Evolutionary conservation across 2,329 filamentous ascomycete species (phyloP), one percentile per base, ranked within the genome.

Genomic region (Scytalidium sp.): DNA sequence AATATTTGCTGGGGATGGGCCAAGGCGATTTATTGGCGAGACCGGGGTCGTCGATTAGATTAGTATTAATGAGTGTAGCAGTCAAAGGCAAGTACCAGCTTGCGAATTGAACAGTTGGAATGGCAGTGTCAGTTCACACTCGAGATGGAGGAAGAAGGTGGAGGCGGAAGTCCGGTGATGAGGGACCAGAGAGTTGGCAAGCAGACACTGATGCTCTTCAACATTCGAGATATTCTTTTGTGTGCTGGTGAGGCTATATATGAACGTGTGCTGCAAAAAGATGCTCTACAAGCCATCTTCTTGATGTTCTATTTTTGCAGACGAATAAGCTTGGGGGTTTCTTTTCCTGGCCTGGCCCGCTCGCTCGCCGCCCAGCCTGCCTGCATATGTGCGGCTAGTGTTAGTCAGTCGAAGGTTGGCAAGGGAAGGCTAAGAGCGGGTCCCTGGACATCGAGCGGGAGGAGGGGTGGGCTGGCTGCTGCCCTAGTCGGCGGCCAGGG

Each of bases 301-400:
- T 60, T 62, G 59, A 64, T 65, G 62, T 70, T 73, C 73, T 75
- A 76, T 70, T 67, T 70, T 68, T 68, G 69, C 67, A 67, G 60
- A 59, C 52, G 36, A 50, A 51, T 52, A 48, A 57, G 43, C 53
- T 41, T 53, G 50, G 53, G 54, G 50, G 54, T 53, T 59, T 47
- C 61, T 71, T 74, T 70, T 66, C 66, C 66, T 65, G 66, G 70
- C 70, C 62, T 64, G 59, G 59, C 56, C 63, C 56, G 54, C 56
- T 56, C 61, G 50, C 56, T 56, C 52, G 47, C 54, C 56, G 51
- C 51, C 49, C 53, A 54, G 45, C 50, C 49, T 44, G 40, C 52
- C 56, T 57, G 56, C 57, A 63, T 61, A 63, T 56, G 61, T 62
- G 61, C 58, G 60, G 60, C 57, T 62, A 60, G 55, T 51, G 23